Base-by-base conservation (phyloP, 345 rosid genomes). In the Sisymbrium irio region DNA sequence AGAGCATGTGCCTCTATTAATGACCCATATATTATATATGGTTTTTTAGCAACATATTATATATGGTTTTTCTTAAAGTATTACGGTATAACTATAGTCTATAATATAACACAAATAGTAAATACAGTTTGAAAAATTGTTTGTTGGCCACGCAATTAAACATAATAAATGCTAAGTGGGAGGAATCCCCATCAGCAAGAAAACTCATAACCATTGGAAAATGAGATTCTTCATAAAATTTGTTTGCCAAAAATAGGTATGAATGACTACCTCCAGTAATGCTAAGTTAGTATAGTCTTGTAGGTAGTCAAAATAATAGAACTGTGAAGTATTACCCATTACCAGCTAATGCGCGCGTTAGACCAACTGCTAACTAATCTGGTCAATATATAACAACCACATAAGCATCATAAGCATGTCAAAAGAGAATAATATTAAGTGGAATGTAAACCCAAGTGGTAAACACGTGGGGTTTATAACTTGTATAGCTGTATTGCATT, bases 1-100 rank as follows among this genome's bases (percentile, higher is more conserved):
- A 76, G 15, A 20, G 32, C 80, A 77, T 77, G 80, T 77, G 67
- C 36, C 32, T 46, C 41, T 70, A 50, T 77, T 77, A 77, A 77
- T 70, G 76, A 56, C 17, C 37, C 58, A 67, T 13, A 74, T 51
- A 65, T 25, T 33, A 19, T n/a, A 2, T 51, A 46, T n/a, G n/a
- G n/a, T n/a, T n/a, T n/a, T n/a, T n/a, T n/a, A n/a, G n/a, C n/a
- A n/a, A n/a, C n/a, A n/a, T 65, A 46, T 49, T 32, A 15, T 9
- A 14, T 28, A 40, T 44, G 15, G 13, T 9, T 66, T 49, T 11
- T 20, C 1, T 2, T 47, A 37, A 22, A 51, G 28, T 30, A 40
- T 40, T 62, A 45, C 13, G 27, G 9, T 4, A 42, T 42, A n/a
- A 42, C 17, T 28, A 54, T 33, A 74, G 47, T n/a, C 18, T 28